These are phyloP conservation scores for Phytophthora podocarpi DNA, from an alignment of 352 stramenopile species.

Conservation along the genomic window DNA sequence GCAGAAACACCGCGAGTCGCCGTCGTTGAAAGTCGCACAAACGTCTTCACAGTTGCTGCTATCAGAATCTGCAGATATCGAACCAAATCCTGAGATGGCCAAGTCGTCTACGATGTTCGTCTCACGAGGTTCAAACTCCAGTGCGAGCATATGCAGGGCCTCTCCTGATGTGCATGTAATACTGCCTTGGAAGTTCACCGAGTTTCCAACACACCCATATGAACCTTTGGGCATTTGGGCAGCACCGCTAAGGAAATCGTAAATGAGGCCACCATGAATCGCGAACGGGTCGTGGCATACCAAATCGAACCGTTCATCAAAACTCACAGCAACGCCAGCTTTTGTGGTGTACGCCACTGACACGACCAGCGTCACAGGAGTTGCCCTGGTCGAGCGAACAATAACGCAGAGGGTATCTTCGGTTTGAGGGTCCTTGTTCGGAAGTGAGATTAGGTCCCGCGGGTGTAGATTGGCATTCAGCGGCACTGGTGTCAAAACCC, in stretches of 20 bases:
- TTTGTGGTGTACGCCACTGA: conserved; percentile 75
- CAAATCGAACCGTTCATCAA: conserved; percentile 74
- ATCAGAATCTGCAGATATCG: background rate
- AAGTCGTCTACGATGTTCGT: conserved; percentile 41
- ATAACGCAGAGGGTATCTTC: conserved; percentile 59
- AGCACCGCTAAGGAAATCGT: conserved; percentile 63
- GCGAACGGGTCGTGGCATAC: conserved; percentile 65
- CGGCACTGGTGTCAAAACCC: conserved; percentile 45
- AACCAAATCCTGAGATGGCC: conserved; percentile 52
- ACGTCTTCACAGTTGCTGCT: conserved; percentile 26
- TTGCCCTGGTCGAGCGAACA: conserved; percentile 56
- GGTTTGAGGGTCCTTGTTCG: conserved; percentile 45
- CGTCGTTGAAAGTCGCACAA: conserved; percentile 51
- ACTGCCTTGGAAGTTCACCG: conserved; percentile 59
- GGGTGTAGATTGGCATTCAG: conserved; percentile 60
- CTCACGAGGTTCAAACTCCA: conserved; percentile 56
- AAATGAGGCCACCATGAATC: conserved; percentile 57
- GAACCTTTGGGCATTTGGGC: conserved; percentile 46
- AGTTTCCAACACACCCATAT: conserved; percentile 68
- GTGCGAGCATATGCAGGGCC: conserved; percentile 52
- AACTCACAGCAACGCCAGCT: conserved; percentile 58
- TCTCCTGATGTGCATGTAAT: conserved; percentile 61
- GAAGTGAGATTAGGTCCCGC: conserved; percentile 43
- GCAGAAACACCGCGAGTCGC: conserved; percentile 68
- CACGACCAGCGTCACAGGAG: conserved; percentile 45